Base-by-base conservation (phyloP, 116 monocot genomes). In the Iris pallida region DNA sequence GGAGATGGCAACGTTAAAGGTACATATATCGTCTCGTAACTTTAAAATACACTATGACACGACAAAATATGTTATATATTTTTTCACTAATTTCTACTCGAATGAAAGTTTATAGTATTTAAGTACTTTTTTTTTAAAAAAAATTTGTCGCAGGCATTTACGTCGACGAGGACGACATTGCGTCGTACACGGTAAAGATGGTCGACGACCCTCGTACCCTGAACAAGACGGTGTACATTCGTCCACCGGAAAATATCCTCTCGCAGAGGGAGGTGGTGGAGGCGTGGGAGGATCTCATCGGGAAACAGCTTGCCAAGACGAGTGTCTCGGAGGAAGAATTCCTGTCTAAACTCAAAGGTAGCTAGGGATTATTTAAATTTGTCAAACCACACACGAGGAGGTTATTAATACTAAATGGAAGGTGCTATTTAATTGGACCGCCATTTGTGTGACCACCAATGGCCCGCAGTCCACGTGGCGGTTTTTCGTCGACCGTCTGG, bases 141-240 rank as follows among this genome's bases (percentile, higher is more conserved):
- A n/a, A n/a, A n/a, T n/a, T n/a, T n/a, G n/a, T n/a, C 41, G 40
- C 55, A 87, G 85, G 75, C 7, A 53, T 88, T 20, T 82, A 69
- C 62, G 75, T 83, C 1, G 88, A 88, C 18, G 92, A 92, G 57
- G 82, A 85, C 55, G 88, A 88, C 41, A 71, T 85, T 6, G 92
- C 85, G 0, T 76, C 55, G 10, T 92, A 92, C 64, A 72, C 81
- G 17, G 76, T 92, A 45, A 88, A 78, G 61, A 65, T 72, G 2
- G 68, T 85, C n/a, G 82, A 83, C 2, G 88, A 85, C 66, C 76
- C 63, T 1, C 80, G 85, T 2, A 76, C 80, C 0, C 20, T 83
- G 47, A 88, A 92, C 71, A 85, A 88, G 64, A 83, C 88, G 0
- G 3, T 92, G 4, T 81, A 83, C 71, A 57, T 91, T 48, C 59